Evolutionary conservation across 2,329 filamentous ascomycete genomes (phyloP).

Genomic region (Aspergillus alliaceus): DNA sequence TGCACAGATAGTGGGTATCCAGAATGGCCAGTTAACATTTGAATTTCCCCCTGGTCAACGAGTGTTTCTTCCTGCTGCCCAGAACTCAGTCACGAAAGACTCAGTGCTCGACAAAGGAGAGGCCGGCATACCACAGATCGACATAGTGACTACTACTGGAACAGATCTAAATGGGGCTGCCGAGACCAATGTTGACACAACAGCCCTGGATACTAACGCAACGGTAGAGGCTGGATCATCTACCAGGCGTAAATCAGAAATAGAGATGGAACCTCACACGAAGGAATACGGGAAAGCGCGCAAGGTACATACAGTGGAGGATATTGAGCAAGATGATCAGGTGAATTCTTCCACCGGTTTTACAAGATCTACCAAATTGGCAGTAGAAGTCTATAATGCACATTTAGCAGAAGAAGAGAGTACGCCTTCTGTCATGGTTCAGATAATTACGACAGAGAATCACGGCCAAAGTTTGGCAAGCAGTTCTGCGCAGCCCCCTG

Average conservation of each 20-base stretch:
- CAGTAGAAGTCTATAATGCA: not conserved
- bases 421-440: not conserved
- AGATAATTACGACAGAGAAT: not conserved
- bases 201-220: not conserved
- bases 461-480: not conserved
- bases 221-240: not conserved
- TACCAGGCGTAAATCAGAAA: constrained; percentile 18
- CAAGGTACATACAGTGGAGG: not conserved
- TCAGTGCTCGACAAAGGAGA: not conserved
- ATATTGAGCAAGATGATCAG: not conserved
- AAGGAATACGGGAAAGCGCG: not conserved
- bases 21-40: constrained; percentile 35
- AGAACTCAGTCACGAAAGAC: not conserved
- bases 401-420: not conserved
- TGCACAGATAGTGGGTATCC: constrained; percentile 34
- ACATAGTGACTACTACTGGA: not conserved
- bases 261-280: constrained; percentile 1
- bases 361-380: not conserved
- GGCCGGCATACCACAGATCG: not conserved
- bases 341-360: not conserved
- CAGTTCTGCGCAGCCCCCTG: not conserved
- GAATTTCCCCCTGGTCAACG: constrained; percentile 40
- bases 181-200: no score
- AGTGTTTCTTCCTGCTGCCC: constrained; percentile 28
- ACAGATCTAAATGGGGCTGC: not conserved